Base-by-base conservation (phyloP, 768 basidiomycete genomes). In the Coprinopsis strossmayeri region DNA sequence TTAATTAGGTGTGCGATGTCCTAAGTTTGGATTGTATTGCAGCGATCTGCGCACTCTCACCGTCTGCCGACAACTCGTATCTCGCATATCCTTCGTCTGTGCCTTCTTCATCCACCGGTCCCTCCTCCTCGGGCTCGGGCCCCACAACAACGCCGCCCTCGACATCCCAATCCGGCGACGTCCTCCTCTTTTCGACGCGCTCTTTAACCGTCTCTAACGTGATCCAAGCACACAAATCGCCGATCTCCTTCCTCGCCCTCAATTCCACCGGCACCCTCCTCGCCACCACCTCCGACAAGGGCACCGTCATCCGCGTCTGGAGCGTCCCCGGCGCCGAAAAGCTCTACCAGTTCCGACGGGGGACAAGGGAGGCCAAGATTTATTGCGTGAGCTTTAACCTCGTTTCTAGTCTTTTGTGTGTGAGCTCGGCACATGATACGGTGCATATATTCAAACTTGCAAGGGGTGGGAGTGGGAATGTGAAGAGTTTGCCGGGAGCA, bases 51-150 rank as follows among this genome's bases (percentile, higher is more conserved):
- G 88, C 96, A 0, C 79, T 99, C 18, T 94, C 94, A 0, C 93
- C 96, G 0, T 91, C 90, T 26, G 84, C 91, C 12, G 94, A 97
- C 50, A 85, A 79, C 60, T 92, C 90, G 5, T 96, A 90, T 68
- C 86, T 98, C 50, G 96, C 92, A 38, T 99, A 99, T 64, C 96
- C 96, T 1, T 91, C 93, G 0, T 93, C 91, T 1, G 83, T 95
- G 0, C 92, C 95, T 0, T 87, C 93, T 0, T 84, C 93, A 70
- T 82, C 0, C 73, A 83, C 72, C 81, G 1, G 71, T 82, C 18
- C 63, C 78, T 3, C 5, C 55, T 17, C 45, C 50, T 5, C 27
- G 55, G 1, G 20, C 50, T 15, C 39, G 24, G 20, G 20, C 34
- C 10, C 34, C 18, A 47, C 18, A 26, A n/a, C 37, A 28, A 27